Conservation (phyloP, 2,329 filamentous ascomycete species). For the Alternaria dauci region DNA sequence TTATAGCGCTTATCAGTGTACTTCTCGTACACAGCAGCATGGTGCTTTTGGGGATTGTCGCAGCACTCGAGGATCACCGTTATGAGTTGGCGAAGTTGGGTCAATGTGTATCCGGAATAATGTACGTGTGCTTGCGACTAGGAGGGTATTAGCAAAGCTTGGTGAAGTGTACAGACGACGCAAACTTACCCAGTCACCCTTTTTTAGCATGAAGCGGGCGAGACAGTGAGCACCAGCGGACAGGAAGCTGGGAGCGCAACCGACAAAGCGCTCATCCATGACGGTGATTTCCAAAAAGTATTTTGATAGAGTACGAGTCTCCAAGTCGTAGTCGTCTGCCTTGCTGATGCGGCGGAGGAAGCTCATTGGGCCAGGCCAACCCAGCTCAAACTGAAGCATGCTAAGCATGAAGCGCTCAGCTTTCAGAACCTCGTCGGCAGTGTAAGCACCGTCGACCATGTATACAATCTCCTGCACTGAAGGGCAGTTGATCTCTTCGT, state of each 20-base stretch:
- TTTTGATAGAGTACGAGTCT: conserved; percentile 94
- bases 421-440: conserved; percentile 90
- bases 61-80: conserved; percentile 87
- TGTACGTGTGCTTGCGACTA: conserved; percentile 84
- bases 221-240: conserved; percentile 93
- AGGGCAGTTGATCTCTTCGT: conserved; percentile 98
- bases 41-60: conserved; percentile 80
- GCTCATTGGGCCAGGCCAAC: conserved; percentile 99
- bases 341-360: conserved; percentile 97
- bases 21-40: conserved; percentile 88
- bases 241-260: conserved; percentile 86
- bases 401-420: conserved; percentile 98
- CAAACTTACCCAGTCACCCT: conserved; percentile 86
- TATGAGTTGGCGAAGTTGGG: conserved; percentile 80
- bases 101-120: conserved; percentile 92
- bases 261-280: conserved; percentile 98
- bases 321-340: conserved; percentile 95
- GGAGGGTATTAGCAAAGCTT: conserved; percentile 47
- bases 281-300: conserved; percentile 97
- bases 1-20: conserved; percentile 90
- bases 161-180: neutral
- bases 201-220: conserved; percentile 84
- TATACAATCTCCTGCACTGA: conserved; percentile 95
- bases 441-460: conserved; percentile 96
- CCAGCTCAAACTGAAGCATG: conserved; percentile 94